Evolutionary conservation across 2,329 filamentous ascomycete genomes (phyloP).

Genomic region (Drechmeria coniospora): DNA sequence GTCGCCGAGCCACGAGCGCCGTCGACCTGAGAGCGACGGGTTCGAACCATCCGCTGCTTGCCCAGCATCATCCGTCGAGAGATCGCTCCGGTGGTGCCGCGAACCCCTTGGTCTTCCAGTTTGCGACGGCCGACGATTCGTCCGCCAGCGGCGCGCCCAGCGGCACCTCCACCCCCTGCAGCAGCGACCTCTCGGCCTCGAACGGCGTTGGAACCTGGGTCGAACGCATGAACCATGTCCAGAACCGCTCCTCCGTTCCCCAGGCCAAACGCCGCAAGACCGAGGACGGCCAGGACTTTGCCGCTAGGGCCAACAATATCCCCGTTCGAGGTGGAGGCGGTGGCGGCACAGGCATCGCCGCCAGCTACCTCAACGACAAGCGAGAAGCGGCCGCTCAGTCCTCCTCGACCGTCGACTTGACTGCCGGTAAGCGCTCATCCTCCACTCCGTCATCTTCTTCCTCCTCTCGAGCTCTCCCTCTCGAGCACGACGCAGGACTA

Average conservation of each 20-base stretch:
- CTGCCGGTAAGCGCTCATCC: constrained; percentile 25
- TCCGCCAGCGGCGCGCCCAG: constrained; percentile 18
- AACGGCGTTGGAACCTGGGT: constrained; percentile 46
- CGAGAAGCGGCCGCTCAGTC: constrained; percentile 23
- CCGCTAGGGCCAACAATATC: constrained; percentile 15
- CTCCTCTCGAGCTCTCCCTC: too few species aligned
- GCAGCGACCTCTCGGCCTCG: constrained; percentile 9
- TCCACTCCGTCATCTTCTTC: constrained; percentile 6
- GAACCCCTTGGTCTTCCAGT: constrained; percentile 25
- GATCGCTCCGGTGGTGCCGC: constrained; percentile 12
- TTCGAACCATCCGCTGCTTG: constrained; percentile 9
- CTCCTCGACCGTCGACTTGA: constrained; percentile 41
- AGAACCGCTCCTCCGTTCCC: constrained; percentile 42
- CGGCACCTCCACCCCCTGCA: constrained; percentile 16
- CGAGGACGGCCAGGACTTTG: constrained; percentile 27
- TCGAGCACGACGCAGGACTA: constrained; percentile 6
- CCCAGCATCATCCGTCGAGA: constrained; percentile 6
- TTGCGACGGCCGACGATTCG: constrained; percentile 20
- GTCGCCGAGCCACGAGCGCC: constrained; percentile 13
- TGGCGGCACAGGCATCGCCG: constrained; percentile 41
- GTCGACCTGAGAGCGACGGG: constrained; percentile 12
- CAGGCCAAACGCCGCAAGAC: constrained; percentile 53
- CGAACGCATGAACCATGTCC: constrained; percentile 61
- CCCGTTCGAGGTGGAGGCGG: too few species aligned
- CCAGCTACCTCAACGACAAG: constrained; percentile 50